Evolutionary conservation across 441 rosid species (phyloP), one percentile per base, ranked within the genome.

Genomic region (Syzygium syzygioides): DNA sequence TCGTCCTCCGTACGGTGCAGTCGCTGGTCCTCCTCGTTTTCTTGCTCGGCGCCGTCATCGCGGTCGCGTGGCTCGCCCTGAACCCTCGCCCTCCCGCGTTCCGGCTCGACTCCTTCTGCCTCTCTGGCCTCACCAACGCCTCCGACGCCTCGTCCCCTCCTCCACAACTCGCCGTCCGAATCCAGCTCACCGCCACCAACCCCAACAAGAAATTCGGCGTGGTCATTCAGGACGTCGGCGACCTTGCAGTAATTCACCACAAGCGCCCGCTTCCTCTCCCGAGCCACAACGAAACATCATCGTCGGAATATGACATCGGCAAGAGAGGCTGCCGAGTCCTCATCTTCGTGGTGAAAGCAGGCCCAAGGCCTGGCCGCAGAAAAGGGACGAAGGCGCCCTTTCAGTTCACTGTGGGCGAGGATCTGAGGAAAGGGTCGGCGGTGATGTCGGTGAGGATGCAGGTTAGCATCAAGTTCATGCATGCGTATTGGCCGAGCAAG

Each of bases 251-350:
- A 9, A 19, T 19, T 68, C 26, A 41, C 26, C 25, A 14, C 8
- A 20, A 37, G 26, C 23, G 0, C 79, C 7, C 20, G 79, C 45
- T 19, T 18, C 26, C 28, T 68, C 79, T 19, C 48, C 37, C 15
- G 12, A 68, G 28, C 79, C 48, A 68, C 79, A 4, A 34, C 26
- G 23, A 34, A 26, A 68, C 23, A 19, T 68, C 48, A 68, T 34
- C 25, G 15, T 20, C 26, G 14, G 79, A 34, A 17, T 12, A 19
- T 34, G 5, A 4, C 4, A 68, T 34, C 48, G 0, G 79, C 26
- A 1, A 1, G 45, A 3, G 4, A 37, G 28, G 1, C 48, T 26
- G 6, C 28, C 1, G 1, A 7, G 10, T 20, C 59, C 59, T 56
- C 79, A 19, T 14, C 45, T 17, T 66, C 25, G 25, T 8, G 23